These are phyloP conservation scores for Crithidia fasciculata DNA, from an alignment of 208 protist species.

Conservation along the genomic window DNA sequence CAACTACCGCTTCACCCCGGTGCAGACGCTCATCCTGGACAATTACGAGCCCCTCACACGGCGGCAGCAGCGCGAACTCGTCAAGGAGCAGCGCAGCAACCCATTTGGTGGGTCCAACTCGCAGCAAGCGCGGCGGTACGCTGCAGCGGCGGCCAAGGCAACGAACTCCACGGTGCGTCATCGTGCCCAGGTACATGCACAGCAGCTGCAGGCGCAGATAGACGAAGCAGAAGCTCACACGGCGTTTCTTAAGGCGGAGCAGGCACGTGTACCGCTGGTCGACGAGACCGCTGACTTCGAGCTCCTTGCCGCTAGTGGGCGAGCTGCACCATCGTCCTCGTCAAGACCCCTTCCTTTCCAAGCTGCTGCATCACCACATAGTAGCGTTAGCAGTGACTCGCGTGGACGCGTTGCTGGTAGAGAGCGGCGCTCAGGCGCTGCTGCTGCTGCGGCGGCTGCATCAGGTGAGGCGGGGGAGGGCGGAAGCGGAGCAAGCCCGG, in stretches of 20 bases:
- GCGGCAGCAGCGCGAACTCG: conserved; percentile 43
- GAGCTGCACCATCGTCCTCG: neutral
- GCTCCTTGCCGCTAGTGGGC: neutral
- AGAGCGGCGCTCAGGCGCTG: neutral
- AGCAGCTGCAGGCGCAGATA: conserved; percentile 26
- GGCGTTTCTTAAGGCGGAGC: conserved; percentile 24
- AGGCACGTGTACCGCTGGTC: conserved; percentile 13
- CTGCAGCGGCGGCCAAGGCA: conserved; percentile 18
- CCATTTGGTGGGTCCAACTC: conserved; percentile 19
- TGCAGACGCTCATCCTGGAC: conserved; percentile 78
- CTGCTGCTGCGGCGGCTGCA: neutral
- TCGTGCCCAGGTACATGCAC: conserved; percentile 8
- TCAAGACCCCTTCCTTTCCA: too few species aligned
- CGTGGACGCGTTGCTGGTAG: neutral
- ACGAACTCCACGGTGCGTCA: conserved; percentile 20
- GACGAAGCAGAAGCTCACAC: conserved; percentile 19
- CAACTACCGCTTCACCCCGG: conserved; percentile 75
- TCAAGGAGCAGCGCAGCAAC: conserved; percentile 29
- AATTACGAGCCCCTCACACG: conserved; percentile 54
- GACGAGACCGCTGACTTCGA: neutral
- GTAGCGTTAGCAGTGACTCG: neutral
- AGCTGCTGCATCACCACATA: neutral
- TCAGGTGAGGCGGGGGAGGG: neutral
- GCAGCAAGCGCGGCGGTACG: conserved; percentile 22
- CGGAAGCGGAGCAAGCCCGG: neutral